Evolutionary conservation across 2,329 filamentous ascomycete species (phyloP), one percentile per base, ranked within the genome.

Genomic region (Fusarium succisae): DNA sequence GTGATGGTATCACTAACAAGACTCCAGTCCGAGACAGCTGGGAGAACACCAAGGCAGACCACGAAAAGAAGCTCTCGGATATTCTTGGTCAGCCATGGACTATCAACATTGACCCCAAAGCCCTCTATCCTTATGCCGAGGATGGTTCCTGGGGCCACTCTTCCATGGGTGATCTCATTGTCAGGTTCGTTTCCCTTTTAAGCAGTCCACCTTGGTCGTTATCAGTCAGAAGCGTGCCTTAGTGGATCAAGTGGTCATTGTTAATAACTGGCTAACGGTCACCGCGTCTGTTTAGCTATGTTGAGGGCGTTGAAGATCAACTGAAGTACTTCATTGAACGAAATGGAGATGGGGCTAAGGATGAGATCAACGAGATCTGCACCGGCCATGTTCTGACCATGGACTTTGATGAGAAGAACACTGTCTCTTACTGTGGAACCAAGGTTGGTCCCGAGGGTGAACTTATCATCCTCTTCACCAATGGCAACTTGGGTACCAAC

Each of bases 11-110:
- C 14, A 35, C 58, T 48, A n/a, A 61, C 35, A 58, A 18, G 9
- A 5, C 6, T 6, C 24, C 47, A 89, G 87, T 89, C 70, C 86
- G 88, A 11, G 88, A 89, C 74, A 82, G 84, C 22, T 89, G 83
- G 83, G 86, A 89, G 24, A 82, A 77, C 62, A 87, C 85, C 63
- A 88, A 86, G 74, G 77, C 70, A 1, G 84, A 82, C 6, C 70
- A 84, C 20, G 86, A 88, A 77, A 78, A 82, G 59, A 77, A 84
- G 61, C 74, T 89, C 45, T 86, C 85, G 1, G 81, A 82, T 0
- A 50, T 84, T 47, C 82, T 89, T 6, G 86, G 85, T n/a, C 79
- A 81, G 41, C 44, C 82, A 13, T 90, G 87, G 87, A 88, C 84
- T 11, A 80, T 88, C 38, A 84, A 87, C 13, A 81, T 87, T 74